Evolutionary conservation across 2,329 filamentous ascomycete species (phyloP).

Genomic region (Colletotrichum musicola): DNA sequence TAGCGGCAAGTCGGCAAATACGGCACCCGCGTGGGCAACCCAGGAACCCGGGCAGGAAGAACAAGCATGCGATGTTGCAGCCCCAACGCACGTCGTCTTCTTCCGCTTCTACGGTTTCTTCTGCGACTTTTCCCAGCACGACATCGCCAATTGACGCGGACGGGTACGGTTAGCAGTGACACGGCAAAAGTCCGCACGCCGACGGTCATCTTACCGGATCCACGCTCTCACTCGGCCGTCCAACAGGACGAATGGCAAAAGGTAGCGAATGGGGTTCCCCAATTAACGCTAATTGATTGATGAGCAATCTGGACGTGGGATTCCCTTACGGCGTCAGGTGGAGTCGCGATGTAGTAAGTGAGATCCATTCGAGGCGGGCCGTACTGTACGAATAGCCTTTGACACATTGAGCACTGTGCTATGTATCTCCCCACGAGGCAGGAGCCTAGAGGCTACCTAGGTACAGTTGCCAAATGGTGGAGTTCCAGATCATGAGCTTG

Average conservation of each 20-base stretch:
- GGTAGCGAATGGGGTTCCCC: slow-evolving; percentile 2
- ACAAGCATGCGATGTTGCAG: slow-evolving; percentile 31
- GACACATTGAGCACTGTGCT: not conserved
- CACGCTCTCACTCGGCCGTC: not conserved
- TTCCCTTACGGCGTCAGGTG: not conserved
- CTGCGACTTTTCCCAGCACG: no score
- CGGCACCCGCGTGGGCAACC: not conserved
- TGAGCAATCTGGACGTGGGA: not conserved
- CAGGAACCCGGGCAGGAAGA: slow-evolving; percentile 8
- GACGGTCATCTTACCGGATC: no score
- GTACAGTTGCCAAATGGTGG: not conserved
- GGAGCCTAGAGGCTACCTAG: no score
- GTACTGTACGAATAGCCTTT: not conserved
- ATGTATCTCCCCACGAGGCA: not conserved
- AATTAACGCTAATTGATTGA: slow-evolving; percentile 28
- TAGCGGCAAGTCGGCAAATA: slow-evolving; percentile 1
- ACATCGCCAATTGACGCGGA: not conserved
- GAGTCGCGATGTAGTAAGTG: no score
- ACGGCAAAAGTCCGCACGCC: no score
- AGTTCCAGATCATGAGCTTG: not conserved
- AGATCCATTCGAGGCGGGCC: not conserved
- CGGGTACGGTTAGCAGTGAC: not conserved
- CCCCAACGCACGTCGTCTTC: not conserved
- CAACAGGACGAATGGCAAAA: not conserved
- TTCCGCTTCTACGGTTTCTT: no score